phyloP scores from a whole-genome alignment of 306 rosid species.

The Cucurbita maxima region DNA sequence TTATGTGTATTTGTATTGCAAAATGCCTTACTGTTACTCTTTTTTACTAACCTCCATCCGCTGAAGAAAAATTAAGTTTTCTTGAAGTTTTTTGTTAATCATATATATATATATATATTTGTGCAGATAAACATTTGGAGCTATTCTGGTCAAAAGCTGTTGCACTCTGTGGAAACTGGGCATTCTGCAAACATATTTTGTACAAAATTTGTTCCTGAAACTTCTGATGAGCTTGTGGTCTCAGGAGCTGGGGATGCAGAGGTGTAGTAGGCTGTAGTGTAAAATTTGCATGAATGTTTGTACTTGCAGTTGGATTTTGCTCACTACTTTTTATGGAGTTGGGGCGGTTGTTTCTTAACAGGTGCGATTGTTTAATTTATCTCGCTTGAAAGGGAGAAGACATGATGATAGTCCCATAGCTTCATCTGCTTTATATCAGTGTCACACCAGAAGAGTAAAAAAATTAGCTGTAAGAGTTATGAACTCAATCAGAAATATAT shows the following conservation, averaged over 20 bases:
- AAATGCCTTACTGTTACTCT: background rate
- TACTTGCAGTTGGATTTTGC: slow-evolving; percentile 11
- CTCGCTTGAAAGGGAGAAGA: slow-evolving; percentile 47
- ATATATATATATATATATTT: background rate
- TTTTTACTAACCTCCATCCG: background rate
- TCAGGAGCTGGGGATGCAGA: slow-evolving; percentile 99
- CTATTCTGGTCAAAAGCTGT: slow-evolving; percentile 42
- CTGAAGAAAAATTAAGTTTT: background rate
- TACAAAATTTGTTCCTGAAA: slow-evolving; percentile 88
- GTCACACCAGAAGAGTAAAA: slow-evolving; percentile 89
- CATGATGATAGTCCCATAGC: slow-evolving; percentile 32
- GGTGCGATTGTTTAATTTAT: slow-evolving; percentile 84
- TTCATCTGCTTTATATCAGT: slow-evolving; percentile 60
- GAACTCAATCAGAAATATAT: background rate
- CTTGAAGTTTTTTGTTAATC: slow-evolving; percentile 10
- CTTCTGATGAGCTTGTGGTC: slow-evolving; percentile 84
- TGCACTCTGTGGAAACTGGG: slow-evolving; percentile 86
- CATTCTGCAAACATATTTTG: slow-evolving; percentile 90
- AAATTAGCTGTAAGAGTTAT: slow-evolving; percentile 77
- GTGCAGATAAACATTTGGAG: slow-evolving; percentile 90
- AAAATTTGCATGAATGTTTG: background rate
- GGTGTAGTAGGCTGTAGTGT: slow-evolving; percentile 26
- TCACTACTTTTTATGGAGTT: background rate
- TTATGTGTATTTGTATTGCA: background rate
- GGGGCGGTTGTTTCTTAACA: slow-evolving; percentile 21